Evolutionary conservation across 2,329 filamentous ascomycete genomes (phyloP), one percentile per base, ranked within the genome.

Genomic region (Penicillium sp.): DNA sequence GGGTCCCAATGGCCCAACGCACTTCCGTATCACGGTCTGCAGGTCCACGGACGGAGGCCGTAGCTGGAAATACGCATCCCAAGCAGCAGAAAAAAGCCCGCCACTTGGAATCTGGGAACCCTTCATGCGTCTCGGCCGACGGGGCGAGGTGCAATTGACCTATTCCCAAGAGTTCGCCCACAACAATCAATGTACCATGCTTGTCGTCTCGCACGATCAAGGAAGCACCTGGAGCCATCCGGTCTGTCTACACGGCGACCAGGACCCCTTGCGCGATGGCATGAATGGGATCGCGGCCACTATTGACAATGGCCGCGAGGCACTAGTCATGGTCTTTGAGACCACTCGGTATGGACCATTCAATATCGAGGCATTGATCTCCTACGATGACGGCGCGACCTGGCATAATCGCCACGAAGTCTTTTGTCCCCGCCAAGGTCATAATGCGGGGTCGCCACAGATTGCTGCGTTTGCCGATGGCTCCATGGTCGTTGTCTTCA

Each of bases 1-100:
- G 4, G 77, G 73, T 2, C 72, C 73, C 0, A 47, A 69, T 20
- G 72, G 74, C 2, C 72, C 72, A 0, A 75, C 74, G 5, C 74
- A 81, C 66, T 83, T 79, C 68, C 79, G 81, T 34, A 82, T 83
- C 65, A 83, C 81, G 0, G 79, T 83, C 14, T 83, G 80, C 60
- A 76, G 78, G 53, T 81, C 79, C 34, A 65, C 56, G 1, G 79
- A 83, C 61, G 77, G 75, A 50, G 81, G 81, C 0, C 71, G 69
- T 1, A 73, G 65, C 3, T 83, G 81, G 81, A 60, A 60, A 3
- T 83, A 74, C 63, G 71, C 77, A 2, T 75, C 78, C 22, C 80
- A 82, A 64, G 81, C 80, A 4, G 71, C 70, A 0, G 76, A 82
- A 70, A 80, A 78, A 48, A 43, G 63, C 1, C 68, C 76, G 0